Percentiles rank a stretch among this genome's conserved stretches.
Conservation (phyloP, 2,329 filamentous ascomycete species). For the Aulographum hederae region DNA sequence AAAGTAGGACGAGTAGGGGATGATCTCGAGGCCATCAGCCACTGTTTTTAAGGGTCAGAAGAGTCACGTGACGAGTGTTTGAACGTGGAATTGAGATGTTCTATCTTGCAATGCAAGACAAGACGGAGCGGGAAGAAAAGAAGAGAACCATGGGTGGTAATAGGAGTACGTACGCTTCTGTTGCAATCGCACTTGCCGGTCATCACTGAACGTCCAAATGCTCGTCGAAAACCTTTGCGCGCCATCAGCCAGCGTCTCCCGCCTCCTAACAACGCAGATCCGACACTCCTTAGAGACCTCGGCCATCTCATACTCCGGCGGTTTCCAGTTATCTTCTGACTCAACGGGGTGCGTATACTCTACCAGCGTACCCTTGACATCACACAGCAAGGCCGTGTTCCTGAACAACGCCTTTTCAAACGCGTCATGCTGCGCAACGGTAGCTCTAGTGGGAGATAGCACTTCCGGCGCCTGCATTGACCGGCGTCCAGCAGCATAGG, state of each 20-base stretch:
- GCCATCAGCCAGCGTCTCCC: constrained; percentile 17
- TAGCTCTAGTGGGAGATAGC: too few relatives aligned
- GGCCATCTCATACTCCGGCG: constrained; percentile 22
- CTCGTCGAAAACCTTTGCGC: constrained; percentile 21
- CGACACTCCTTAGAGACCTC: constrained; percentile 19
- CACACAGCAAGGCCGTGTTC: constrained; percentile 5
- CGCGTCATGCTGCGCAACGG: constrained; percentile 3
- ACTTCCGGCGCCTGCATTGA: too few relatives aligned
- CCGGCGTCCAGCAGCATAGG: too few relatives aligned
- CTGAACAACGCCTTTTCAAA: constrained; percentile 4
- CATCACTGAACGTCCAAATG: constrained; percentile 25
- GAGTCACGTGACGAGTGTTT: neutral
- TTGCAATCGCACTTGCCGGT: constrained; percentile 22
- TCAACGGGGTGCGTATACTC: constrained; percentile 22
- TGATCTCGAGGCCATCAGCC: constrained; percentile 19
- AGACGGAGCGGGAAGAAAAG: too few relatives aligned
- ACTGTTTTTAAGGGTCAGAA: constrained; percentile 7
- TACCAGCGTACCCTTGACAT: constrained; percentile 13
- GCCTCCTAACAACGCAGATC: constrained; percentile 24
- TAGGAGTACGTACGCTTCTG: constrained; percentile 19
- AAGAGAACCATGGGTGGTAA: too few relatives aligned
- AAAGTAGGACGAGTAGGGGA: constrained; percentile 27
- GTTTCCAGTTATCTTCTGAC: constrained; percentile 11
- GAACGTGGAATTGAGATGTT: too few relatives aligned
- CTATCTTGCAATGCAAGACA: too few relatives aligned